Conservation (phyloP, 169 alveolate species). For the Eimeria maxima region DNA sequence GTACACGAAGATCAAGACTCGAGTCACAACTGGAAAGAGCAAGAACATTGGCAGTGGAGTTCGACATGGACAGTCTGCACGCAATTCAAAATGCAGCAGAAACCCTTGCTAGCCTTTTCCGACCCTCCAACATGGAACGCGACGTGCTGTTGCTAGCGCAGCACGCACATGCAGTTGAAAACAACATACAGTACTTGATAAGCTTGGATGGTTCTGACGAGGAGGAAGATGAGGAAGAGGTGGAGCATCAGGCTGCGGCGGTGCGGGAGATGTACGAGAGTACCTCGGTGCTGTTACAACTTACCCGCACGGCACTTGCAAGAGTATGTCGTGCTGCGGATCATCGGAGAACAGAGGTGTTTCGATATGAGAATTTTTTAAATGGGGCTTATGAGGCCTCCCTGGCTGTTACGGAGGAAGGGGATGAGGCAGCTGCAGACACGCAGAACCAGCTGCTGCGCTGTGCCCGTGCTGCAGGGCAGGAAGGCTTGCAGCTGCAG, state of each 20-base stretch:
- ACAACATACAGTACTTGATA: neutral
- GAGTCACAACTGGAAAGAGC: neutral
- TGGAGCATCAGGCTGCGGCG: neutral
- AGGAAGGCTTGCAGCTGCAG: neutral
- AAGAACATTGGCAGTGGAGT: neutral
- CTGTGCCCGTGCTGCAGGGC: neutral
- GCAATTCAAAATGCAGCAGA: neutral
- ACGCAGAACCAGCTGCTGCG: conserved; percentile 9
- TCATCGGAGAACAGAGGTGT: neutral
- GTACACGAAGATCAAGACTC: too few relatives aligned
- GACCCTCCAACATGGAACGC: neutral
- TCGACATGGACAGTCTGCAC: neutral
- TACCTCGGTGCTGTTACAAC: neutral
- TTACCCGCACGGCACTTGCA: neutral
- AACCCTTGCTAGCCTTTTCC: neutral
- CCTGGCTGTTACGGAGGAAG: neutral
- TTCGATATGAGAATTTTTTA: neutral
- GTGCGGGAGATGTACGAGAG: neutral
- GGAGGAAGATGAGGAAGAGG: neutral
- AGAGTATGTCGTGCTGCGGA: neutral
- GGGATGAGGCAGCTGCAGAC: neutral
- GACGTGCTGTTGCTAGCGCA: neutral
- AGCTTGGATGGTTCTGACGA: neutral
- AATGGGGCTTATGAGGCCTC: neutral
- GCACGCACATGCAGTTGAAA: neutral